Evolutionary conservation across 352 stramenopile genomes (phyloP), one percentile per base, ranked within the genome.

Genomic region (Sclerospora graminicola): DNA sequence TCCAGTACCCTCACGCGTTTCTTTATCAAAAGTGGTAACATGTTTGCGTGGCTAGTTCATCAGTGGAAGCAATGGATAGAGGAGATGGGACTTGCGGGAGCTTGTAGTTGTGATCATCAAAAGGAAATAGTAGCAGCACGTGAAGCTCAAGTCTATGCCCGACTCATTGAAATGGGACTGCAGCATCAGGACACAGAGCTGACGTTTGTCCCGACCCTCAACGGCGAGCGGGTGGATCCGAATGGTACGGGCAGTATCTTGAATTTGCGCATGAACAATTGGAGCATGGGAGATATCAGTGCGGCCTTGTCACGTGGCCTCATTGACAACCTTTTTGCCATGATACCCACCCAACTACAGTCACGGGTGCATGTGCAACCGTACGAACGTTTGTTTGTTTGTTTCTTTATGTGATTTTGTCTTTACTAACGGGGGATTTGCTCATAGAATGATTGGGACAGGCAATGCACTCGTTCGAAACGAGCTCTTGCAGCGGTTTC

Each of bases 401-500:
- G 9, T 16, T 35, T 35, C 13, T 6, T 5, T 16, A 18, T 9
- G 5, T 16, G 7, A 15, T 35, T 16, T 8, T 16, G 30, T 15
- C 13, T 16, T 35, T n/a, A 35, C 30, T 35, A 35, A 8, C 30
- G n/a, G 16, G 11, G 15, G n/a, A 20, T 39, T 20, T 43, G 41
- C 16, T 9, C 26, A 26, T 36, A 91, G 76, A 16, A 64, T 85
- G 57, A 76, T 91, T 31, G 76, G 72, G 2, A 88, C 74, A 1
- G 76, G 76, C 41, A 89, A 83, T 27, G 80, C 76, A 0, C 56
- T 89, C 9, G 47, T 85, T 21, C 59, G 63, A 13, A 91, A 89
- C 35, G 50, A 63, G 26, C 41, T 89, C 18, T 53, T 89, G 35
- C 74, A 82, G 41, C 46, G 50, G 18, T 87, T 70, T 41, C 38